phyloP scores from a whole-genome alignment of 495 filamentous ascomycete genomes.

The Penicillium angulare region DNA sequence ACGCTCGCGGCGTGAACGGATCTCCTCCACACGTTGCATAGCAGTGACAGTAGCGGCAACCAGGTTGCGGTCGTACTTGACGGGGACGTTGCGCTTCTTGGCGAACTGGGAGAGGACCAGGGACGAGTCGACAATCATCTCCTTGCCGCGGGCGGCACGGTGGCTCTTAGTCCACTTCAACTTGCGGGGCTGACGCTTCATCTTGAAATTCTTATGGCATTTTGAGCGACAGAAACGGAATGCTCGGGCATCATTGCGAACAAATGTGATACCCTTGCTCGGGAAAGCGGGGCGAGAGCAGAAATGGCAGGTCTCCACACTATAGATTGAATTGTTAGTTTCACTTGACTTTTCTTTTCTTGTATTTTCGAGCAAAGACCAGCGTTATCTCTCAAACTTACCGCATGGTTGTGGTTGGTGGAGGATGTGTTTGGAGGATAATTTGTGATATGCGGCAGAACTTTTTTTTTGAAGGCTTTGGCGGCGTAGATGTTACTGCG shows the following conservation, averaged over 20 bases:
- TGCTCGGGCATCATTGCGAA: slow-evolving; percentile 73
- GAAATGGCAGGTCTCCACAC: slow-evolving; percentile 89
- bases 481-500: slow-evolving; percentile 27
- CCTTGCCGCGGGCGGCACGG: slow-evolving; percentile 76
- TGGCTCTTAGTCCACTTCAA: slow-evolving; percentile 81
- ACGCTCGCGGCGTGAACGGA: slow-evolving; percentile 76
- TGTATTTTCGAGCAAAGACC: too few species aligned
- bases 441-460: slow-evolving; percentile 21
- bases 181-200: slow-evolving; percentile 86
- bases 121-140: slow-evolving; percentile 93
- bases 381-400: slow-evolving; percentile 8
- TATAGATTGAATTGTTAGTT: slow-evolving; percentile 20
- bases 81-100: slow-evolving; percentile 86
- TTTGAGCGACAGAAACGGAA: slow-evolving; percentile 74
- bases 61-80: slow-evolving; percentile 91
- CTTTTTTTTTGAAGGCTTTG: slow-evolving; percentile 34
- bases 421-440: slow-evolving; percentile 18
- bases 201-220: slow-evolving; percentile 98
- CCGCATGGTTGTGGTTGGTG: slow-evolving; percentile 31
- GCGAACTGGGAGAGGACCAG: slow-evolving; percentile 89
- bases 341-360: too few species aligned
- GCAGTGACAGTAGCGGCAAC: slow-evolving; percentile 82
- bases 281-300: slow-evolving; percentile 85
- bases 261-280: slow-evolving; percentile 84
- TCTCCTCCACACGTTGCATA: slow-evolving; percentile 89